Percentiles rank a stretch among this genome's conserved stretches.
Conservation (phyloP, 805 yeast genomes). For the Metschnikowia proteae region DNA sequence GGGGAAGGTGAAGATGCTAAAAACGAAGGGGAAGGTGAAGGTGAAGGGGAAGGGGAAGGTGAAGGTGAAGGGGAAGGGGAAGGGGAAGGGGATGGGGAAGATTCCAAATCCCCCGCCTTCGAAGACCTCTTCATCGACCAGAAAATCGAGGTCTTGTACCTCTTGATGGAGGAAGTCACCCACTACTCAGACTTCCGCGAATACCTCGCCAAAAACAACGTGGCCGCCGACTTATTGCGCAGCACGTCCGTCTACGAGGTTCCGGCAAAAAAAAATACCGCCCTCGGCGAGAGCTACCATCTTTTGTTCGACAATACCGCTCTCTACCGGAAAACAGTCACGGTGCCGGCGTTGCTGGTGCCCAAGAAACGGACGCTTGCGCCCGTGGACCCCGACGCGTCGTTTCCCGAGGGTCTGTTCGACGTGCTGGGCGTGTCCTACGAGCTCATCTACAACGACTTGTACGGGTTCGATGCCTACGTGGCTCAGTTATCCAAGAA, state of each 20-base stretch:
- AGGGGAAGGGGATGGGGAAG: too few relatives aligned
- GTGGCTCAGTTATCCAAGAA: slow-evolving; percentile 19
- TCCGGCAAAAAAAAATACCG: slow-evolving; percentile 7
- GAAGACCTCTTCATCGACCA: slow-evolving; percentile 39
- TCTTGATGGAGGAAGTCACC: slow-evolving; percentile 42
- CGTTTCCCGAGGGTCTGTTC: slow-evolving; percentile 26
- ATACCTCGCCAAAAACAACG: slow-evolving; percentile 40
- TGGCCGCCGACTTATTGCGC: slow-evolving; percentile 25
- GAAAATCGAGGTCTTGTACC: slow-evolving; percentile 48
- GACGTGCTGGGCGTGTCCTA: slow-evolving; percentile 28
- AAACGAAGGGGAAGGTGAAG: too few relatives aligned
- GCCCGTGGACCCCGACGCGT: slow-evolving; percentile 31
- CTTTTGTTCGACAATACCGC: slow-evolving; percentile 50
- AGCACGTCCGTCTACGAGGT: slow-evolving; percentile 12
- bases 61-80: too few relatives aligned
- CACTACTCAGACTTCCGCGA: slow-evolving; percentile 43
- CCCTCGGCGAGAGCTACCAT: slow-evolving; percentile 29
- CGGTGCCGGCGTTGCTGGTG: slow-evolving; percentile 25
- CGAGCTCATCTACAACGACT: slow-evolving; percentile 29
- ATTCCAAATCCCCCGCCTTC: slow-evolving; percentile 23
- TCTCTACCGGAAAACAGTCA: slow-evolving; percentile 39
- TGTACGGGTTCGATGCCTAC: slow-evolving; percentile 28
- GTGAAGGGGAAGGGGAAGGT: too few relatives aligned
- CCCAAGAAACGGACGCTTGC: slow-evolving; percentile 35
- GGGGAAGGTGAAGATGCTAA: too few relatives aligned